phyloP scores from a whole-genome alignment of 306 rosid species.

The Morella rubra region DNA sequence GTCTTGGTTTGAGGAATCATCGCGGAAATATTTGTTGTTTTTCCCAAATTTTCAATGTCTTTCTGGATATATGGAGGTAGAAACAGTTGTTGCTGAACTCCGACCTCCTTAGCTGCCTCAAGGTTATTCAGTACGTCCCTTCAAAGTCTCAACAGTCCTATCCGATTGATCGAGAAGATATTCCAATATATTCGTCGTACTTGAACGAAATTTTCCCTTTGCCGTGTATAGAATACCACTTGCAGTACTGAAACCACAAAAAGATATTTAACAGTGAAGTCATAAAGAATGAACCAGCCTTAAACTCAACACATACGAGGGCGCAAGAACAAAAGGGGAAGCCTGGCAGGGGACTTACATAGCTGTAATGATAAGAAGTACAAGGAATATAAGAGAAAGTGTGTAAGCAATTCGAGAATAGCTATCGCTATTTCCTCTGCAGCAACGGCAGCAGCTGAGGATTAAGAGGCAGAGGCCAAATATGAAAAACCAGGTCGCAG shows the following conservation, averaged over 20 bases:
- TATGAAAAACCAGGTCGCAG: constrained; percentile 62
- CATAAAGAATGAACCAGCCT: neutral
- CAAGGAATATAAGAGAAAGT: constrained; percentile 37
- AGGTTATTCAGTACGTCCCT: constrained; percentile 32
- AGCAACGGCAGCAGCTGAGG: constrained; percentile 35
- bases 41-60: constrained; percentile 20
- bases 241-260: constrained; percentile 23
- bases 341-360: constrained; percentile 32
- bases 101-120: constrained; percentile 34
- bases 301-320: neutral
- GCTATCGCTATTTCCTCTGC: neutral
- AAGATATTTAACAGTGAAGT: neutral
- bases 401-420: constrained; percentile 33
- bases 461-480: constrained; percentile 30
- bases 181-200: constrained; percentile 26
- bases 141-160: constrained; percentile 28
- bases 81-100: constrained; percentile 26
- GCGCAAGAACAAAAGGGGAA: neutral
- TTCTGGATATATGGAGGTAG: constrained; percentile 25
- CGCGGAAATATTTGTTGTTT: constrained; percentile 21
- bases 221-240: constrained; percentile 16
- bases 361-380: constrained; percentile 39
- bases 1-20: constrained; percentile 21
- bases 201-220: constrained; percentile 26
- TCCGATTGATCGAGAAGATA: constrained; percentile 37